phyloP scores from a whole-genome alignment of 495 filamentous ascomycete species.

The Mycothermus thermophilus region DNA sequence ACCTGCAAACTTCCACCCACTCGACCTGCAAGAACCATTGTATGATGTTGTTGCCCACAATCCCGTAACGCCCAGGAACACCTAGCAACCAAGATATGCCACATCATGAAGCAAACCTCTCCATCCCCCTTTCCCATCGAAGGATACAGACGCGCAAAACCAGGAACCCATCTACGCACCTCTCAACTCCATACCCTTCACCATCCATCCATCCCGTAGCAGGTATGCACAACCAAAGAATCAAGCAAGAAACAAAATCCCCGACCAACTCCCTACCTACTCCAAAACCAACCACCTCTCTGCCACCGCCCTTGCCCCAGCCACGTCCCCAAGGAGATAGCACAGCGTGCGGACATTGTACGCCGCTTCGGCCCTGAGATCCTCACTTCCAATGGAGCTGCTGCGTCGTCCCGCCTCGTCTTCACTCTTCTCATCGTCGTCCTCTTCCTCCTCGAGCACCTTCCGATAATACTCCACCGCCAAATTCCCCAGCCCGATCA shows the following conservation, averaged over 20 bases:
- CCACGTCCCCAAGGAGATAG: constrained; percentile 21
- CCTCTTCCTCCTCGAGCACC: constrained; percentile 17
- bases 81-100: too few relatives aligned
- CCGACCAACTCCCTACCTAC: constrained; percentile 2
- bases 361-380: constrained; percentile 61
- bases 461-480: constrained; percentile 61
- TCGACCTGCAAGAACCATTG: too few relatives aligned
- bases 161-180: too few relatives aligned
- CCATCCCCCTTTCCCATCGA: too few relatives aligned
- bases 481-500: constrained; percentile 63
- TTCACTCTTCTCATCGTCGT: neutral
- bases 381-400: constrained; percentile 36
- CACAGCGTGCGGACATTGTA: constrained; percentile 49
- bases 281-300: constrained; percentile 18
- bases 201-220: too few relatives aligned
- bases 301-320: constrained; percentile 17
- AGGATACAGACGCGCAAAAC: too few relatives aligned
- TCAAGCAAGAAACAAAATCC: too few relatives aligned
- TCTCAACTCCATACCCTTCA: neutral
- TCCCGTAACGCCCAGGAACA: too few relatives aligned
- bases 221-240: too few relatives aligned
- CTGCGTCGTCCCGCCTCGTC: constrained; percentile 1
- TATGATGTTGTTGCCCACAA: too few relatives aligned
- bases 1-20: too few relatives aligned
- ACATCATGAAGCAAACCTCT: too few relatives aligned